phyloP scores from a whole-genome alignment of 2,329 filamentous ascomycete species.

The Aspergillus pseudoviridinutans region DNA sequence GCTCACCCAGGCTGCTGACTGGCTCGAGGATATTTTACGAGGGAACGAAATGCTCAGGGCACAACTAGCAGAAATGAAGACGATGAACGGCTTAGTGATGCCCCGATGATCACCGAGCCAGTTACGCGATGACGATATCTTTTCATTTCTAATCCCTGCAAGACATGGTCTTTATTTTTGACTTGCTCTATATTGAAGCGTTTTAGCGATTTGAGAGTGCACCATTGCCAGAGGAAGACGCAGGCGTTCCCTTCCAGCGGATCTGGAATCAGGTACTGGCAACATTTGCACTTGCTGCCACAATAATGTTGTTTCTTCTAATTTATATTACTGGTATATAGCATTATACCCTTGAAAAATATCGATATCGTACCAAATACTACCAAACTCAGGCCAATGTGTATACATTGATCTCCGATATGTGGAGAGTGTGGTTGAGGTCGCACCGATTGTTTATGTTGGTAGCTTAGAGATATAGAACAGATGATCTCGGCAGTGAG shows the following conservation, averaged over 20 bases:
- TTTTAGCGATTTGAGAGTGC: conserved; percentile 21
- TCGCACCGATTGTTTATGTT: neutral
- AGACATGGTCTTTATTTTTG: neutral
- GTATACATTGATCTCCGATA: neutral
- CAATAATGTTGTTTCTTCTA: neutral
- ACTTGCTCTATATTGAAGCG: conserved; percentile 14
- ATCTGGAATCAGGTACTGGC: conserved; percentile 18
- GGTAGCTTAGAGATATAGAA: neutral
- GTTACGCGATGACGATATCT: conserved; percentile 20
- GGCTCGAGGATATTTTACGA: conserved; percentile 67
- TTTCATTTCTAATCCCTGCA: conserved; percentile 6
- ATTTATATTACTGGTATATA: neutral
- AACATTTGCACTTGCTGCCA: conserved; percentile 3
- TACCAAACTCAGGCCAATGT: neutral
- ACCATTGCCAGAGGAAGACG: conserved; percentile 9
- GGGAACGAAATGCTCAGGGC: conserved; percentile 61
- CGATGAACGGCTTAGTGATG: conserved; percentile 34
- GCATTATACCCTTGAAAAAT: neutral
- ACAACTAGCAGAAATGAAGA: conserved; percentile 50
- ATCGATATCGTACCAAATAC: neutral
- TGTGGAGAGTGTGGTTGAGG: neutral
- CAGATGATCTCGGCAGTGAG: neutral
- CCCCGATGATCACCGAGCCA: conserved; percentile 25
- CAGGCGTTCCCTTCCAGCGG: conserved; percentile 19
- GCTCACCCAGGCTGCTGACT: conserved; percentile 70